Base-by-base conservation (phyloP, 2,329 filamentous ascomycete genomes). In the Domatiomyces catenatus region DNA sequence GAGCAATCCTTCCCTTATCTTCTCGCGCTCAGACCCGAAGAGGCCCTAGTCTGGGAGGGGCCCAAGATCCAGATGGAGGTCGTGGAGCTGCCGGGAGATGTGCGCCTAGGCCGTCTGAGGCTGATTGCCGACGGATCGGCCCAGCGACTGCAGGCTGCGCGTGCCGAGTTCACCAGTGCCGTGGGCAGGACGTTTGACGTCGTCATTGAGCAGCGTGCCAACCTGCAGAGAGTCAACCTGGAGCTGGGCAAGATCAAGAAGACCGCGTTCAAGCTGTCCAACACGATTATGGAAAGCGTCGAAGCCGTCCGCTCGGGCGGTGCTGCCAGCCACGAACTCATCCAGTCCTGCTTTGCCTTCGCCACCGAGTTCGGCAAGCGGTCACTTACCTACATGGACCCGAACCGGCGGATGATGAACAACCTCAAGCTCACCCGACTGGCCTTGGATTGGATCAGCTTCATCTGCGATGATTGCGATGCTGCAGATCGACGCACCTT, bases 291-390 rank as follows among this genome's bases (percentile, higher is more conserved):
- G 87, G 90, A 96, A 66, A 95, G 88, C 63, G 92, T 98, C 44
- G 87, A 94, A 64, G 87, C 86, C 55, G 92, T 98, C 56, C 79
- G 88, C 56, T 81, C 81, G 58, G 75, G 77, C 51, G 86, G 83
- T 7, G 77, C 90, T 56, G 84, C 92, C 57, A 94, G 90, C 64
- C 88, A 94, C 61, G 92, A 98, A 62, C 78, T 98, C 26, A 92
- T 98, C 56, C 92, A 98, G 66, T 94, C 88, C 4, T 98, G 90
- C 68, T 98, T 96, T 66, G 85, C 93, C 42, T 98, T 96, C 62
- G 92, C 92, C n/a, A 96, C 92, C 0, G 92, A 98, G 65, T 98
- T 98, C 59, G 92, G 92, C 44, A 90, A 95, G 65, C 83, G 92
- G 56, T 95, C 90, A 1, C 77, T 94, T 47, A 80, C 92, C 18